Base-by-base conservation (phyloP, 805 yeast species). In the Wickerhamiella nectarea region DNA sequence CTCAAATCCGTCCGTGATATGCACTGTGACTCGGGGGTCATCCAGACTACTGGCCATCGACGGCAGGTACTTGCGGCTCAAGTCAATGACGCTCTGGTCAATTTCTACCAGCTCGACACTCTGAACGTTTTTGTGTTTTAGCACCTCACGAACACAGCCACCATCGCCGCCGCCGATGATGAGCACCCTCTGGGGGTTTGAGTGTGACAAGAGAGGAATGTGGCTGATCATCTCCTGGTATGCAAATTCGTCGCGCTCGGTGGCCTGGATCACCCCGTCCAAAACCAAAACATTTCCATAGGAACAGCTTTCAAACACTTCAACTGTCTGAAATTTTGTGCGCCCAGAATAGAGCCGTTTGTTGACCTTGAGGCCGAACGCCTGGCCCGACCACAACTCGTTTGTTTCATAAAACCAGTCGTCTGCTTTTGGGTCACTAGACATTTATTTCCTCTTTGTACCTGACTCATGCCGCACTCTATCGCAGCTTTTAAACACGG, bases 91-190 rank as follows among this genome's bases (percentile, higher is more conserved):
- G 48, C 78, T 71, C 57, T 78, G 79, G 62, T 86, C 96, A 50
- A 86, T 87, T 57, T 86, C 96, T n/a, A 83, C 89, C 60, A 86
- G 69, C 11, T 80, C 78, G 12, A 82, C 80, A 38, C 65, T 61
- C 51, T 80, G 78, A 36, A 70, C 66, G 5, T 70, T 67, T 33
- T 66, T 66, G 56, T 81, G 89, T 63, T 86, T 87, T 37, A 84
- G 75, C 14, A 83, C 78, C 60, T 86, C 96, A 55, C 96, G 72
- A 29, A 87, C 65, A 17, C 86, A 95, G 48, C 96, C 96, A 50
- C 96, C 94, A 60, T 86, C 96, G 35, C 96, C 96, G 20, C 96
- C 96, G 21, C 96, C 96, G 54, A 86, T 82, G 24, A 86, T 91
- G 41, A 86, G 70, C 8, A 85, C 93, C 44, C 70, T 72, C 52